phyloP scores from a whole-genome alignment of 1,284 basidiomycete species.

The Moniliella sp. region DNA sequence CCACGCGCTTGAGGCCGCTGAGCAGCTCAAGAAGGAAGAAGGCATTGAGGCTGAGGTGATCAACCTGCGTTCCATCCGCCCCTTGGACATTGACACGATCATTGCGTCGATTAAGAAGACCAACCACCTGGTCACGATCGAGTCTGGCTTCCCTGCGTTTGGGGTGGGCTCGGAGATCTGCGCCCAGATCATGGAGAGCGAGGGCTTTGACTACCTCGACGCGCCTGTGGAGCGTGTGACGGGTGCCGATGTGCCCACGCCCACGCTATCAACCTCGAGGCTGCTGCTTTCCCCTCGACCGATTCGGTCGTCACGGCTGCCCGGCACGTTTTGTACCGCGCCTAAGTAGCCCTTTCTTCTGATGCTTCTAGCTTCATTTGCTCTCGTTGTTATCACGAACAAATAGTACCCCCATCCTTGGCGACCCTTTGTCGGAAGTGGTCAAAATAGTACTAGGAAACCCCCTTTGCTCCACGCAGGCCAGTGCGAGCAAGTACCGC shows the following conservation, averaged over 20 bases:
- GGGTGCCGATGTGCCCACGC: conserved; percentile 32
- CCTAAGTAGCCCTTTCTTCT: too few relatives aligned
- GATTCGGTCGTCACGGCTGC: conserved; percentile 19
- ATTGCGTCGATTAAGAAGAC: conserved; percentile 94
- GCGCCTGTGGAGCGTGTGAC: too few relatives aligned
- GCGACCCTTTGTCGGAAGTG: too few relatives aligned
- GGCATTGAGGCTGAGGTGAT: conserved; percentile 88
- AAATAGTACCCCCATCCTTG: too few relatives aligned
- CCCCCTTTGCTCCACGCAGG: too few relatives aligned
- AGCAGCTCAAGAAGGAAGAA: conserved; percentile 67
- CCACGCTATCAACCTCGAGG: conserved; percentile 15
- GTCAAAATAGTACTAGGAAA: too few relatives aligned
- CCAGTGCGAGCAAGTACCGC: too few relatives aligned
- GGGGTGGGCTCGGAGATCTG: conserved; percentile 95
- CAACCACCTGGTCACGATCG: conserved; percentile 77
- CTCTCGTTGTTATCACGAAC: too few relatives aligned
- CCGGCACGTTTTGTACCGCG: conserved; percentile 26
- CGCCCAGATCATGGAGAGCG: conserved; percentile 58
- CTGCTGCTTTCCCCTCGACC: conserved; percentile 23
- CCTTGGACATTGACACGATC: conserved; percentile 89
- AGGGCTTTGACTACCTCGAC: conserved; percentile 90
- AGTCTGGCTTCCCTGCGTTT: conserved; percentile 94
- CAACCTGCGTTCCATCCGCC: conserved; percentile 83
- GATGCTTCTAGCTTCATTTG: too few relatives aligned
- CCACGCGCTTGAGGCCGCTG: conserved; percentile 46